Evolutionary conservation across 2,329 filamentous ascomycete species (phyloP).

Genomic region (Bipolaris oryzae): DNA sequence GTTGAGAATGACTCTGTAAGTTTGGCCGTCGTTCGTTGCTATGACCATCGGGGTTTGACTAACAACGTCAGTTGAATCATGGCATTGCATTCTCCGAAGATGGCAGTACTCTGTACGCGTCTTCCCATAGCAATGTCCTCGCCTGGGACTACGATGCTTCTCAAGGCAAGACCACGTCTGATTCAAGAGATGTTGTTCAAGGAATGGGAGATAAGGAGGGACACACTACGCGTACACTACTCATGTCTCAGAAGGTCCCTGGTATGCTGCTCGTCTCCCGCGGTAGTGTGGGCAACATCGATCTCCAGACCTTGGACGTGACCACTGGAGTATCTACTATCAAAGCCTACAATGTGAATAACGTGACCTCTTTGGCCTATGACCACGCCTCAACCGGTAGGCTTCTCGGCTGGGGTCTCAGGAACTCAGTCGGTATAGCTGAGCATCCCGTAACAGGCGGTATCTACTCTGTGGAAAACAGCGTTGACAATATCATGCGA

Average conservation of each 20-base stretch:
- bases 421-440: conserved; percentile 74
- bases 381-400: conserved; percentile 59
- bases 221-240: conserved; percentile 70
- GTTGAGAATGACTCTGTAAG: conserved; percentile 40
- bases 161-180: conserved; percentile 54
- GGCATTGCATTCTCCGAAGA: conserved; percentile 58
- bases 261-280: conserved; percentile 68
- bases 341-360: conserved; percentile 63
- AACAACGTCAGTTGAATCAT: conserved; percentile 53
- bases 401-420: conserved; percentile 69
- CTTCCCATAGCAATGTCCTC: conserved; percentile 64
- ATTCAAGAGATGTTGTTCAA: conserved; percentile 60
- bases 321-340: conserved; percentile 69
- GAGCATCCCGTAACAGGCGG: conserved; percentile 62
- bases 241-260: conserved; percentile 62
- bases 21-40: conserved; percentile 2
- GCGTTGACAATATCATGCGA: conserved; percentile 67
- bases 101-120: conserved; percentile 60
- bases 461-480: conserved; percentile 70
- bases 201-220: conserved; percentile 65
- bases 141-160: conserved; percentile 69
- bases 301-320: conserved; percentile 58
- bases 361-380: conserved; percentile 49
- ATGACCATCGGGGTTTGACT: background rate
- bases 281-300: conserved; percentile 68